phyloP scores from a whole-genome alignment of 768 basidiomycete genomes.

The Mycena indigotica region DNA sequence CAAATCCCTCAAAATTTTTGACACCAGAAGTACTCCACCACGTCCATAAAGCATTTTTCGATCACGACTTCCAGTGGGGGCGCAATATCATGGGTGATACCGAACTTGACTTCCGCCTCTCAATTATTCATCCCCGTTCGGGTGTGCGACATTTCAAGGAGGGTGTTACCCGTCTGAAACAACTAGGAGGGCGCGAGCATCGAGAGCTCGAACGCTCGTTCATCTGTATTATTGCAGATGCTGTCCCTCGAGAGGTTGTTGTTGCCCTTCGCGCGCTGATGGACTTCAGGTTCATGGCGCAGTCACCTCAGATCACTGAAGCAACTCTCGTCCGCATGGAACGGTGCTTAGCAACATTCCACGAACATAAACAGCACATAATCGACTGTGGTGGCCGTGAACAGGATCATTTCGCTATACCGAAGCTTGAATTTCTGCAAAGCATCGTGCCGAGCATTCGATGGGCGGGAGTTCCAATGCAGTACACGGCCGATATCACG shows the following conservation, averaged over 20 bases:
- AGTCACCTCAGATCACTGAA: conserved; percentile 32
- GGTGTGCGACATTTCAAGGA: no score
- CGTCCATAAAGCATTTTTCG: conserved; percentile 39
- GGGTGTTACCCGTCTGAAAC: conserved; percentile 42
- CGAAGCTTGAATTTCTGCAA: no score
- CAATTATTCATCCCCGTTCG: conserved; percentile 35
- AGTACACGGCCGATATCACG: conserved; percentile 41
- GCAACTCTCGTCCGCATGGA: conserved; percentile 19
- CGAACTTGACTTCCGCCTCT: conserved; percentile 42
- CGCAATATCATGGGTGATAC: no score
- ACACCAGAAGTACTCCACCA: no score
- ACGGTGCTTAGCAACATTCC: conserved; percentile 24
- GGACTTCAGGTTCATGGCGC: conserved; percentile 40
- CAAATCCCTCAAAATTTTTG: no score
- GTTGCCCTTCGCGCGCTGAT: conserved; percentile 35
- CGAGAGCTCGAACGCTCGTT: conserved; percentile 40
- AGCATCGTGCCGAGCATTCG: conserved; percentile 31
- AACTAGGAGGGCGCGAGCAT: conserved; percentile 47
- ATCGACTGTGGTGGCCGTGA: conserved; percentile 29
- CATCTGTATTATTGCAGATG: conserved; percentile 37
- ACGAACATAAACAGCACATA: no score
- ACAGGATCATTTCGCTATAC: conserved; percentile 39
- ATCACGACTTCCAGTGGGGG: no score
- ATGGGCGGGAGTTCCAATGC: conserved; percentile 32
- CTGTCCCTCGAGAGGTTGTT: conserved; percentile 32